Conservation (phyloP, 1,284 basidiomycete species). For the Moesziomyces antarcticus region DNA sequence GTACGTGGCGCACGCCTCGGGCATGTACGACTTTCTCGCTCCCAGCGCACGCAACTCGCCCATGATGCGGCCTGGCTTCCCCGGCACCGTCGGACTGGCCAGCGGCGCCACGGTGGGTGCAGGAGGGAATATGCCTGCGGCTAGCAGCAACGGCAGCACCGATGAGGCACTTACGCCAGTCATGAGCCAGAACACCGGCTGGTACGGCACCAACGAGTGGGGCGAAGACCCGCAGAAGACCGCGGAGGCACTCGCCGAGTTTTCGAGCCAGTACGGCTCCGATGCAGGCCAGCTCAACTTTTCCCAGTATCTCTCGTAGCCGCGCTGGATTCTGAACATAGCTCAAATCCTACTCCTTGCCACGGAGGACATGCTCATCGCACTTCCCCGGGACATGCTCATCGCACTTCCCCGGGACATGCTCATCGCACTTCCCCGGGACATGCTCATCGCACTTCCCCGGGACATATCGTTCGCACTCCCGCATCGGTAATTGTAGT, state of each 20-base stretch:
- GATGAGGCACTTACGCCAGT: slow-evolving; percentile 47
- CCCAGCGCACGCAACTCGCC: slow-evolving; percentile 49
- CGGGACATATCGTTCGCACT: neutral
- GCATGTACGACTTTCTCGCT: slow-evolving; percentile 46
- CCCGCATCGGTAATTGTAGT: neutral
- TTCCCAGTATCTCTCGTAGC: slow-evolving; percentile 38
- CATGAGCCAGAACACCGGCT: slow-evolving; percentile 42
- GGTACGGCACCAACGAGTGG: slow-evolving; percentile 45
- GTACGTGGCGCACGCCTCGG: slow-evolving; percentile 38
- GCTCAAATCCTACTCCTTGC: no score
- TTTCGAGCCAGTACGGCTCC: slow-evolving; percentile 32
- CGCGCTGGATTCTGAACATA: neutral
- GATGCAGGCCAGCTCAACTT: slow-evolving; percentile 38
- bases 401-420: neutral
- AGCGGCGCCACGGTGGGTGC: neutral
- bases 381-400: neutral
- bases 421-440: neutral
- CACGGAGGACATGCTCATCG: neutral
- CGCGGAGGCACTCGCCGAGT: slow-evolving; percentile 44
- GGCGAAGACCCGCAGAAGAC: slow-evolving; percentile 52
- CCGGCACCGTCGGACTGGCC: neutral
- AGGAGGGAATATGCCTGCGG: slow-evolving; percentile 14
- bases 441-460: neutral
- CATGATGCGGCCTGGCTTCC: slow-evolving; percentile 28
- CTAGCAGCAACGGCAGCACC: slow-evolving; percentile 48